phyloP scores from a whole-genome alignment of 1,139 yeast genomes.

The Arxiozyma telluris region DNA sequence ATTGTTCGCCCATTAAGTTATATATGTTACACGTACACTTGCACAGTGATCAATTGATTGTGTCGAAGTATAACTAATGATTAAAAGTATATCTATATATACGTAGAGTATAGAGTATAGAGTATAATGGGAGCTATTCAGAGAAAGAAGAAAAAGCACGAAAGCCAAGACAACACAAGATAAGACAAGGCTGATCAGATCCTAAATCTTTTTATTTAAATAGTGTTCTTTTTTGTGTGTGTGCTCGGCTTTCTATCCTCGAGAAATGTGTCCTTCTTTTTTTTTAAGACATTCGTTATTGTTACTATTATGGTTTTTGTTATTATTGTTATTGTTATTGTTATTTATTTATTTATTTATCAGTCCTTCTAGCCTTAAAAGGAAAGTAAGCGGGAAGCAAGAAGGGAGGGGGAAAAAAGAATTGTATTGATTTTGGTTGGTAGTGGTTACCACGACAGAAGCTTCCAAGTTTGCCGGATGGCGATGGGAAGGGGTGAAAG shows the following conservation, averaged over 20 bases:
- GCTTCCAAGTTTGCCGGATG: background rate
- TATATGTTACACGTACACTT: background rate
- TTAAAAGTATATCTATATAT: no score
- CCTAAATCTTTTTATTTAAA: background rate
- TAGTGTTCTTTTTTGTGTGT: no score
- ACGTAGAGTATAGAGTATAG: no score
- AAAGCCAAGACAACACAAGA: no score
- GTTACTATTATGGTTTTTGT: background rate
- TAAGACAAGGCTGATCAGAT: background rate
- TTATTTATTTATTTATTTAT: no score
- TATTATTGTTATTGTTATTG: no score
- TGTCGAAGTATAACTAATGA: no score
- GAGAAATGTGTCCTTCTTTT: background rate
- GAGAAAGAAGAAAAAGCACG: background rate
- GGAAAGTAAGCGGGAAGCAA: no score
- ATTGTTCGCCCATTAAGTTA: background rate
- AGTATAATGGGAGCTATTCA: no score
- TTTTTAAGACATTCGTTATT: background rate
- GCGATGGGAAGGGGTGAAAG: no score
- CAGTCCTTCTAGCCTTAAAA: background rate
- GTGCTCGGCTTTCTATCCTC: no score
- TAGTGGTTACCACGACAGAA: background rate
- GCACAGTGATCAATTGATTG: background rate
- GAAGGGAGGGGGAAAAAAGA: background rate
- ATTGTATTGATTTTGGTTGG: background rate